phyloP scores from a whole-genome alignment of 1,139 yeast species.

The Sugiyamaella sp. region DNA sequence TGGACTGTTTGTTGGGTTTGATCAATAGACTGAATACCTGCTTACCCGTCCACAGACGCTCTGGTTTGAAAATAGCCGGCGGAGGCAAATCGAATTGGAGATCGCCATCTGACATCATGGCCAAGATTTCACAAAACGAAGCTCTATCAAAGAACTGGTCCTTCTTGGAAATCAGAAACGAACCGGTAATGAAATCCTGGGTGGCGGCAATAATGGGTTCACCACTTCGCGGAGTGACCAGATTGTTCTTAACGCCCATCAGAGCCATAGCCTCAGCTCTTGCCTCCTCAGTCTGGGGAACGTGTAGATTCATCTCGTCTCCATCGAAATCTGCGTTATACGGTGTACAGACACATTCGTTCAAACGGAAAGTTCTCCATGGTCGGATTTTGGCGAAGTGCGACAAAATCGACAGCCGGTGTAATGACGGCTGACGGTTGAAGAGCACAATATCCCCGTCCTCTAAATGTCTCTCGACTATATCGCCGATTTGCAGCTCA shows the following conservation, averaged over 20 bases:
- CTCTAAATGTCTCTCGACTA: slow-evolving; percentile 96
- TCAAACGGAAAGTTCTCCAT: slow-evolving; percentile 96
- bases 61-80: slow-evolving; percentile 90
- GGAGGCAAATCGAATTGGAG: slow-evolving; percentile 91
- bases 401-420: slow-evolving; percentile 88
- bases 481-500: slow-evolving; percentile 79
- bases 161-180: slow-evolving; percentile 87
- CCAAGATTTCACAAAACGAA: slow-evolving; percentile 73
- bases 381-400: slow-evolving; percentile 97
- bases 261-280: slow-evolving; percentile 95
- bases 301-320: slow-evolving; percentile 99
- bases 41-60: slow-evolving; percentile 93
- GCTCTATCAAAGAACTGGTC: slow-evolving; percentile 93
- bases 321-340: slow-evolving; percentile 99
- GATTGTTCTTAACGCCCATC: slow-evolving; percentile 96
- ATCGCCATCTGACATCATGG: slow-evolving; percentile 96
- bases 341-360: slow-evolving; percentile 99
- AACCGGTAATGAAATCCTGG: slow-evolving; percentile 98
- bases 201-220: slow-evolving; percentile 99
- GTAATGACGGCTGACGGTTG: slow-evolving; percentile 97
- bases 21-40: slow-evolving; percentile 89
- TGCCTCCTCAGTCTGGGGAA: slow-evolving; percentile 99
- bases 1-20: slow-evolving; percentile 73
- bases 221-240: slow-evolving; percentile 95
- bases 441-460: slow-evolving; percentile 96